phyloP scores from a whole-genome alignment of 371 early-diverging fungal species.

The Syncephalastrum racemosum region DNA sequence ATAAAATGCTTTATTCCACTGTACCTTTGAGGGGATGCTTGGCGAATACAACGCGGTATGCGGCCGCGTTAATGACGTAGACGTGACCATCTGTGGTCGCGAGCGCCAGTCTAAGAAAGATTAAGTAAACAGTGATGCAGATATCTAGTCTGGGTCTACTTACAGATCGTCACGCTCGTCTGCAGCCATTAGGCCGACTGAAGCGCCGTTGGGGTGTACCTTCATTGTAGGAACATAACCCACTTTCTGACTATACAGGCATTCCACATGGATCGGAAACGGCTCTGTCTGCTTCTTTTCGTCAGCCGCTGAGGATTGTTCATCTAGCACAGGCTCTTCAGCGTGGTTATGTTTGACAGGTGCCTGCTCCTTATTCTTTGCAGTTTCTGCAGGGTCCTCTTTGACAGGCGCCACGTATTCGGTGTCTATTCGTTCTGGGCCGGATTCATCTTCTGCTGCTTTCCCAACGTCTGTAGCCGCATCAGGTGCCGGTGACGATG shows the following conservation, averaged over 20 bases:
- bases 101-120: slow-evolving; percentile 3
- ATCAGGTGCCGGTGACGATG: too few relatives aligned
- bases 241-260: not conserved
- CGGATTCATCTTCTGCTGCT: too few relatives aligned
- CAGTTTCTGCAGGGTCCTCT: too few relatives aligned
- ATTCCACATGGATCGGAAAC: too few relatives aligned
- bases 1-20: not conserved
- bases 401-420: too few relatives aligned
- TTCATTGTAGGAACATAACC: slow-evolving; percentile 10
- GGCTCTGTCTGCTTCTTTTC: slow-evolving; percentile 1
- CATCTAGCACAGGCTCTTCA: too few relatives aligned
- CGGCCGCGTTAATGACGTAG: slow-evolving; percentile 5
- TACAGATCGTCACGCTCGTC: slow-evolving; percentile 6
- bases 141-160: not conserved
- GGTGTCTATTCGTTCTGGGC: too few relatives aligned
- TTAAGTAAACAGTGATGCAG: not conserved
- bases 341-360: too few relatives aligned
- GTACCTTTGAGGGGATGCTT: not conserved
- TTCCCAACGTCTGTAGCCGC: too few relatives aligned
- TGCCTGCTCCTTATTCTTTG: too few relatives aligned
- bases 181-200: slow-evolving; percentile 3
- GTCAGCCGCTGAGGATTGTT: not conserved
- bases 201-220: not conserved
- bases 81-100: not conserved
- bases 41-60: not conserved